These are phyloP conservation scores for Candida silvicultrix DNA, from an alignment of 805 yeast genomes.

Conservation along the genomic window DNA sequence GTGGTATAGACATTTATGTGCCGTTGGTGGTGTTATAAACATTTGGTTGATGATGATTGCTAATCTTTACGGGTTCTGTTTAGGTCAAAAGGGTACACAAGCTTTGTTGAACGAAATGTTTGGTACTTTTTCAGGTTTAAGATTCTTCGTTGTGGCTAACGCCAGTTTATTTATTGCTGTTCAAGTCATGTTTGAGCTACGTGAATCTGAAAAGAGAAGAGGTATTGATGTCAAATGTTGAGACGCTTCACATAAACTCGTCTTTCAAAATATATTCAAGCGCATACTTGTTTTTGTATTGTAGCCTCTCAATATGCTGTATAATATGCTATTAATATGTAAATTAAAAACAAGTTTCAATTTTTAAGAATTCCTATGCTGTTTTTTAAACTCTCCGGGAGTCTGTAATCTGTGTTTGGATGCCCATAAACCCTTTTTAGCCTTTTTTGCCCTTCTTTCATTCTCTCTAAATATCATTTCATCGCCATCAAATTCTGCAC, in stretches of 20 bases:
- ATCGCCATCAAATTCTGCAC: conserved; percentile 82
- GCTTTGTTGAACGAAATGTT: conserved; percentile 65
- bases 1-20: conserved; percentile 82
- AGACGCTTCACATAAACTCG: background rate
- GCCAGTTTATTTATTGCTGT: conserved; percentile 71
- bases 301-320: too few species aligned
- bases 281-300: too few species aligned
- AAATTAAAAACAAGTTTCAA: too few species aligned
- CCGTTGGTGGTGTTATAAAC: conserved; percentile 79
- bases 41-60: conserved; percentile 99
- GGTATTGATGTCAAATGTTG: conserved; percentile 78
- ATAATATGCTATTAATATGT: too few species aligned
- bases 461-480: conserved; percentile 52
- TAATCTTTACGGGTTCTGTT: conserved; percentile 88
- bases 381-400: conserved; percentile 74
- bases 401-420: conserved; percentile 46
- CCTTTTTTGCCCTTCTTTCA: conserved; percentile 53
- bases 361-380: conserved; percentile 21
- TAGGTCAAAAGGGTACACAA: conserved; percentile 81
- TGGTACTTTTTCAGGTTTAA: conserved; percentile 60
- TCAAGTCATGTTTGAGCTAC: conserved; percentile 90
- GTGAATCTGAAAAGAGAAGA: conserved; percentile 78
- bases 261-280: background rate
- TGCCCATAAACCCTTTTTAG: conserved; percentile 66
- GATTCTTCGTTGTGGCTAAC: conserved; percentile 56